Evolutionary conservation across 352 stramenopile species (phyloP).

Genomic region (Phytophthora aleatoria): DNA sequence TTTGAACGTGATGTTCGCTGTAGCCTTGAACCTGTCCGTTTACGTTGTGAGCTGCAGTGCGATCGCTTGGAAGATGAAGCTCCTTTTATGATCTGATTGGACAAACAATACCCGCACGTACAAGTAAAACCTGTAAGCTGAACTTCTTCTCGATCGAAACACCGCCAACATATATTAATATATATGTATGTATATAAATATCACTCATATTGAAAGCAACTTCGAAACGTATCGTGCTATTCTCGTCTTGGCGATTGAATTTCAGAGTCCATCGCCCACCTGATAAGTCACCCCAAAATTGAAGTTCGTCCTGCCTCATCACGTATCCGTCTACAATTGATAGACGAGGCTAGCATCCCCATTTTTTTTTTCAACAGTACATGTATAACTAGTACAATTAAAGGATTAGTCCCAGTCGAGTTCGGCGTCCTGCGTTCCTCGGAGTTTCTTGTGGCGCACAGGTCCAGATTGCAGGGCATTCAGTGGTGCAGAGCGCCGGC

Average conservation of each 20-base stretch:
- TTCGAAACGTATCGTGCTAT: not conserved
- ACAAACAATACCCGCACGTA: constrained; percentile 5
- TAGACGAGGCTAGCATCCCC: constrained; percentile 16
- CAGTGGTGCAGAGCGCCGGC: constrained; percentile 13
- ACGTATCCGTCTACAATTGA: constrained; percentile 24
- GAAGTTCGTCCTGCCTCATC: constrained; percentile 18
- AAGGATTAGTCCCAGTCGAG: constrained; percentile 7
- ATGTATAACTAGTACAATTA: not conserved
- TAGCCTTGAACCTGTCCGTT: constrained; percentile 3
- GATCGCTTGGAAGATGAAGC: constrained; percentile 12
- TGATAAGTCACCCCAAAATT: constrained; percentile 2
- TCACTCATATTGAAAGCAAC: not conserved
- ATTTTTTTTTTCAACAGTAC: constrained; percentile 19
- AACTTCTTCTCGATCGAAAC: not conserved
- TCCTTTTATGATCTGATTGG: constrained; percentile 26
- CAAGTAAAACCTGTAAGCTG: not conserved
- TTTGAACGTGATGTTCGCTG: not conserved
- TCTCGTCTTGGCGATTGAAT: too few relatives aligned
- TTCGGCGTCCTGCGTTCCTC: constrained; percentile 5
- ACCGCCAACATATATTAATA: not conserved
- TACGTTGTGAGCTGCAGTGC: constrained; percentile 8
- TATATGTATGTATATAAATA: too few relatives aligned
- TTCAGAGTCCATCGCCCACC: not conserved
- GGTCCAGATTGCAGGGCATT: constrained; percentile 2
- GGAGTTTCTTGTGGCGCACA: constrained; percentile 22